Evolutionary conservation across 495 filamentous ascomycete species (phyloP).

Genomic region (Rhypophila decipiens): DNA sequence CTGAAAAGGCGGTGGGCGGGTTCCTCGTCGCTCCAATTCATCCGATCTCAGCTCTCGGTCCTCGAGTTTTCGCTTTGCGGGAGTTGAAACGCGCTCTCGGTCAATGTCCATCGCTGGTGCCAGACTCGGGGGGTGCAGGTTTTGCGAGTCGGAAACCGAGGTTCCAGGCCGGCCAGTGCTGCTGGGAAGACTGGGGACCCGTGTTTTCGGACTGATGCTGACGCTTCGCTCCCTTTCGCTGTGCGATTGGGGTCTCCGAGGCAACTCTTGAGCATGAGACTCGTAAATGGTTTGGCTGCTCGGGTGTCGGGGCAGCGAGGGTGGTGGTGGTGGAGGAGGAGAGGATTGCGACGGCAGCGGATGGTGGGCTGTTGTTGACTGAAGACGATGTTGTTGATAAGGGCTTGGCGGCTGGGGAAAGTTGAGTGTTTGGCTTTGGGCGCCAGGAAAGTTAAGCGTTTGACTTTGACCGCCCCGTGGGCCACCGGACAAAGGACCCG

Average conservation of each 20-base stretch:
- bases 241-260: slow-evolving; percentile 33
- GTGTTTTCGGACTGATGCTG: slow-evolving; percentile 61
- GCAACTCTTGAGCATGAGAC: slow-evolving; percentile 24
- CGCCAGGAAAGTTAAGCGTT: slow-evolving; percentile 18
- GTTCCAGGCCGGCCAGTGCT: slow-evolving; percentile 34
- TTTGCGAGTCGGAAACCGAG: slow-evolving; percentile 35
- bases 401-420: slow-evolving; percentile 42
- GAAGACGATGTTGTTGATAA: slow-evolving; percentile 45
- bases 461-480: slow-evolving; percentile 29
- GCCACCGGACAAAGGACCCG: slow-evolving; percentile 37
- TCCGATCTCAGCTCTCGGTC: slow-evolving; percentile 41
- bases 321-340: slow-evolving; percentile 34
- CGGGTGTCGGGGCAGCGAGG: slow-evolving; percentile 39
- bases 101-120: slow-evolving; percentile 11
- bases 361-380: slow-evolving; percentile 28
- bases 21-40: slow-evolving; percentile 36
- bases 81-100: slow-evolving; percentile 29
- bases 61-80: slow-evolving; percentile 49
- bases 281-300: slow-evolving; percentile 41
- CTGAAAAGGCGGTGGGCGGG: slow-evolving; percentile 36
- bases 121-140: slow-evolving; percentile 23
- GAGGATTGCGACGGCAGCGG: slow-evolving; percentile 24
- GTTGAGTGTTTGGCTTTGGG: slow-evolving; percentile 18
- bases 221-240: slow-evolving; percentile 53
- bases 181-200: slow-evolving; percentile 45